Evolutionary conservation across 1,139 yeast genomes (phyloP), one percentile per base, ranked within the genome.

Genomic region (Candida tropicalis): DNA sequence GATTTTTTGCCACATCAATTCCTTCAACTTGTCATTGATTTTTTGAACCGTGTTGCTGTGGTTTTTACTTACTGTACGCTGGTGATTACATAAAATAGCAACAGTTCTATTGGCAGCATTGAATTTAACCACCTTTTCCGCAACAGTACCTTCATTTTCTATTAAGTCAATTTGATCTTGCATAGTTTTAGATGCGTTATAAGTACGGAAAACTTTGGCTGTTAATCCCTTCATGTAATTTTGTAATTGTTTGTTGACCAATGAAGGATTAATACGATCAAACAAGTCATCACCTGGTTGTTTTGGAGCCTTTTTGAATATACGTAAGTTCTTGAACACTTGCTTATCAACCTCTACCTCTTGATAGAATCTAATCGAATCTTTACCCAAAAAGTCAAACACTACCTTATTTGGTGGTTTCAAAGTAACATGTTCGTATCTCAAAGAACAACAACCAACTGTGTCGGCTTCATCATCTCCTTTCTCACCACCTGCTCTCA

Each of bases 401-500:
- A 87, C 78, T 13, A 91, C 97, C 12, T 77, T 85, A 55, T 82
- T 82, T 9, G 97, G 97, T 2, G 96, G 96, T 54, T 80, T 81
- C 48, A 91, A 72, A 1, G 95, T 85, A 37, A 91, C 79, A 63
- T 91, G 98, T 60, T 91, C 98, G 57, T 72, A 91, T 55, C 98
- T 72, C 52, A 91, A 75, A 1, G 98, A 91, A 66, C 98, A 91
- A 67, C 99, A 91, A 36, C 99, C 99, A 36, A 91, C 99, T 1
- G 99, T 91, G 62, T 93, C 99, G 2, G 98, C 98, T 61, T 91
- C 97, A 57, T 93, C 98, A 8, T 91, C 98, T 13, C 95, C 88
- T 63, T 91, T 91, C 66, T 93, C 98, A 55, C 97, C 97, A 61
- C 98, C 98, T 0, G 98, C 98, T 85, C 98, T 87, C 50, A 93